A percentile compares a stretch with the other conserved stretches of the same genome.
Evolutionary conservation across 352 stramenopile species (phyloP).

Genomic region (Pythium pyrilobum): DNA sequence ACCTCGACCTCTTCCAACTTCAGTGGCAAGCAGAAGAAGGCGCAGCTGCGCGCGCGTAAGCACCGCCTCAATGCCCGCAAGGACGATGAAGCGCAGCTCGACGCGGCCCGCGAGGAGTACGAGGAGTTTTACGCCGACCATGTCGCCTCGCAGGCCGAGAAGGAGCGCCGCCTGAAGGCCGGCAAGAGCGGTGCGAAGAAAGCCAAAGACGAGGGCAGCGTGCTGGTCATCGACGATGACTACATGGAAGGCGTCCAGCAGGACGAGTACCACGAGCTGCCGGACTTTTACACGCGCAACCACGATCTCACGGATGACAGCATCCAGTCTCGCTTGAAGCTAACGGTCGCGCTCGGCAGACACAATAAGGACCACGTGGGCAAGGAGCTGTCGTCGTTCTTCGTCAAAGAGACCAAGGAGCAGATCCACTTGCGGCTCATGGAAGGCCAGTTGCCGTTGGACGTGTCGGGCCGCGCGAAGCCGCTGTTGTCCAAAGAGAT

Average conservation of each 20-base stretch:
- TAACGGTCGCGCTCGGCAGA: conserved; percentile 75
- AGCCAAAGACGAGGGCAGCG: conserved; percentile 16
- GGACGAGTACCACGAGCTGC: conserved; percentile 33
- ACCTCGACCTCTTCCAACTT: conserved; percentile 53
- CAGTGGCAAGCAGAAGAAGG: conserved; percentile 85
- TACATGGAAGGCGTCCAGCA: conserved; percentile 15
- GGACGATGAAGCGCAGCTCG: conserved; percentile 43
- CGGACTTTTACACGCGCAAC: conserved; percentile 65
- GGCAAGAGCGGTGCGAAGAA: conserved; percentile 16
- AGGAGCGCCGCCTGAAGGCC: not conserved
- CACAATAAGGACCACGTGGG: conserved; percentile 79
- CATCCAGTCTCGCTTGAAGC: conserved; percentile 59
- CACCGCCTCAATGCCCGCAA: conserved; percentile 62
- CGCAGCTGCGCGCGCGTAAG: conserved; percentile 78
- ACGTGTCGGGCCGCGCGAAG: conserved; percentile 42
- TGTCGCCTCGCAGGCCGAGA: conserved; percentile 12
- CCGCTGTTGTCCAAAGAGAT: conserved; percentile 60
- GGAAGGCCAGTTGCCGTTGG: conserved; percentile 69
- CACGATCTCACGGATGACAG: conserved; percentile 60
- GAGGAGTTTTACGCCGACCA: conserved; percentile 55
- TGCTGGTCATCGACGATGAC: conserved; percentile 27
- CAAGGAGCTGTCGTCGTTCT: conserved; percentile 83
- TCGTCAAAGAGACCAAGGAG: conserved; percentile 85
- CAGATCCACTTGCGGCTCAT: conserved; percentile 82
- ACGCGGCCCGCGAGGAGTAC: conserved; percentile 35